These are phyloP conservation scores for Phymatotrichopsis omnivora DNA, from an alignment of 2,329 filamentous ascomycete genomes.

Conservation along the genomic window DNA sequence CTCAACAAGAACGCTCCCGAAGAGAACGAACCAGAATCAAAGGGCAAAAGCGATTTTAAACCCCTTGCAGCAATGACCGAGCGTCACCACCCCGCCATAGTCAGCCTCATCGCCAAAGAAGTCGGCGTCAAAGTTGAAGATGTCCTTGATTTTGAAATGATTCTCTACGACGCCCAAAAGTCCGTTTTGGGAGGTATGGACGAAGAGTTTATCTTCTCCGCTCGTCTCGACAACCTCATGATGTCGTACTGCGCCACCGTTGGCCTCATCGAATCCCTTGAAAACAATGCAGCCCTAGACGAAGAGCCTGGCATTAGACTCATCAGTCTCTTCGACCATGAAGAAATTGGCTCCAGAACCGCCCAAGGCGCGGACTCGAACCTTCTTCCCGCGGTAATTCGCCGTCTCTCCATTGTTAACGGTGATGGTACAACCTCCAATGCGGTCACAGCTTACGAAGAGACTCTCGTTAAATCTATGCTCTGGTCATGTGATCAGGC, in stretches of 20 bases:
- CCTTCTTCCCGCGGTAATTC: conserved; percentile 74
- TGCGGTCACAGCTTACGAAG: conserved; percentile 74
- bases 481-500: conserved; percentile 96
- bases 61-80: conserved; percentile 68
- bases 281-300: conserved; percentile 53
- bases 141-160: conserved; percentile 85
- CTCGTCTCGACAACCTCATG: conserved; percentile 76
- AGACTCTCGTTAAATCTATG: conserved; percentile 83
- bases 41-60: conserved; percentile 48
- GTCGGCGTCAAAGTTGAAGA: conserved; percentile 59
- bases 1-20: conserved; percentile 53
- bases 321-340: conserved; percentile 93
- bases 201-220: conserved; percentile 91
- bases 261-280: conserved; percentile 71
- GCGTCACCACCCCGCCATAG: conserved; percentile 78
- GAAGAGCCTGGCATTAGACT: conserved; percentile 74
- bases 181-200: conserved; percentile 78
- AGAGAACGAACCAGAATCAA: conserved; percentile 38
- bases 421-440: conserved; percentile 41
- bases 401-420: conserved; percentile 72
- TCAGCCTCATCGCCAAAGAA: conserved; percentile 74
- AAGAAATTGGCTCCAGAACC: conserved; percentile 87
- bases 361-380: conserved; percentile 93
- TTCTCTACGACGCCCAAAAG: conserved; percentile 95
- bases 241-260: conserved; percentile 91